Conservation (phyloP, 495 filamentous ascomycete genomes). For the Darksidea phi region DNA sequence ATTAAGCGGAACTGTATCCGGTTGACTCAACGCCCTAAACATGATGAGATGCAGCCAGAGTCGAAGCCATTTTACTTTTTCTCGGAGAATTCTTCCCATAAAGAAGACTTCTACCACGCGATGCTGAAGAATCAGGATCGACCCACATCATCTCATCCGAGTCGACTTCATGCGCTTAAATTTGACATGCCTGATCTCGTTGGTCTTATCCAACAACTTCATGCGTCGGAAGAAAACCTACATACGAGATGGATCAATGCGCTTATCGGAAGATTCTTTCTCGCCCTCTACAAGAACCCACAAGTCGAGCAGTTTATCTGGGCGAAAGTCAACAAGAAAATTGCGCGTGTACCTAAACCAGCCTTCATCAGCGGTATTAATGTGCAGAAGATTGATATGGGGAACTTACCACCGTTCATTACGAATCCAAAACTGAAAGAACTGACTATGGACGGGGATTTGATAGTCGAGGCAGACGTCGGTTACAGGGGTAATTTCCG, state of each 20-base stretch:
- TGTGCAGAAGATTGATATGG: slow-evolving; percentile 79
- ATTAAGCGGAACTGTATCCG: slow-evolving; percentile 94
- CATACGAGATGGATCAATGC: slow-evolving; percentile 96
- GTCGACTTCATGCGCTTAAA: slow-evolving; percentile 49
- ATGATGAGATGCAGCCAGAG: slow-evolving; percentile 54
- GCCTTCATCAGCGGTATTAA: slow-evolving; percentile 80
- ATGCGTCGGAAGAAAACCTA: slow-evolving; percentile 87
- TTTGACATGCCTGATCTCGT: slow-evolving; percentile 85
- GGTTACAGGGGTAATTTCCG: slow-evolving; percentile 86
- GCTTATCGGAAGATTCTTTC: slow-evolving; percentile 79
- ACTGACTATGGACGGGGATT: slow-evolving; percentile 85
- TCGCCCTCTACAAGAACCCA: slow-evolving; percentile 80
- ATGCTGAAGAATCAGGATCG: slow-evolving; percentile 81
- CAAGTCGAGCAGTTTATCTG: slow-evolving; percentile 75
- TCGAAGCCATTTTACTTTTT: slow-evolving; percentile 88
- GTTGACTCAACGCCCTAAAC: slow-evolving; percentile 61
- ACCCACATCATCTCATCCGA: slow-evolving; percentile 52
- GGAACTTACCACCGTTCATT: slow-evolving; percentile 81
- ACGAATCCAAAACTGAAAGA: slow-evolving; percentile 88
- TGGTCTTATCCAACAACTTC: slow-evolving; percentile 78
- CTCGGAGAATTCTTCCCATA: slow-evolving; percentile 88
- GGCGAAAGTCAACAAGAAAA: slow-evolving; percentile 93
- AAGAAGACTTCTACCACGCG: slow-evolving; percentile 97
- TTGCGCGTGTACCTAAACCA: slow-evolving; percentile 87
- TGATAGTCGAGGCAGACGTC: slow-evolving; percentile 79